phyloP scores from a whole-genome alignment of 352 stramenopile genomes.

The Phytophthora litchii region DNA sequence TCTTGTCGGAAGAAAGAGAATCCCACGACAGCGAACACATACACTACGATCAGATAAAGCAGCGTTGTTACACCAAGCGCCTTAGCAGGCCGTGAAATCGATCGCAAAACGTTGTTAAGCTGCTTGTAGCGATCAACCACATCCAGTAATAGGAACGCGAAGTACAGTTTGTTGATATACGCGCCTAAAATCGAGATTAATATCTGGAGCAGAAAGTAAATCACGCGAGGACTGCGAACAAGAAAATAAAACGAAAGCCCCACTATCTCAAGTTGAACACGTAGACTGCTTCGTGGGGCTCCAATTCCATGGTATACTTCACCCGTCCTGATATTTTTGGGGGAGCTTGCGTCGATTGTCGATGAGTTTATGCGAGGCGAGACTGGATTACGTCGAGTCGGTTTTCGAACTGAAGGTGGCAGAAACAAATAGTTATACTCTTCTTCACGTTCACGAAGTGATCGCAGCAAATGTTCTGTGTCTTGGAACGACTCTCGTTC shows the following conservation, averaged over 20 bases:
- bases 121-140: constrained; percentile 82
- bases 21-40: constrained; percentile 72
- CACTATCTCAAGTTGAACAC: constrained; percentile 36
- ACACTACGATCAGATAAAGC: constrained; percentile 75
- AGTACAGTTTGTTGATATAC: constrained; percentile 80
- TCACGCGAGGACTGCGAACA: constrained; percentile 50
- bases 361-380: constrained; percentile 10
- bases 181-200: constrained; percentile 58
- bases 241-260: constrained; percentile 62
- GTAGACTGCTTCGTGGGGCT: constrained; percentile 7
- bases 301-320: constrained; percentile 2
- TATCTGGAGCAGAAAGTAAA: constrained; percentile 70
- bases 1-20: constrained; percentile 81
- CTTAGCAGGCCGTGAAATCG: constrained; percentile 64
- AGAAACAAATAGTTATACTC: constrained; percentile 73
- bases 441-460: constrained; percentile 60
- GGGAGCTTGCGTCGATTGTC: not conserved
- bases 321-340: constrained; percentile 6
- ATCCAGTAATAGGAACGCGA: constrained; percentile 77
- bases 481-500: constrained; percentile 67
- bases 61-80: constrained; percentile 63
- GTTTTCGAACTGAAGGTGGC: constrained; percentile 30
- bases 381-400: constrained; percentile 3
- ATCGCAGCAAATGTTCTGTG: constrained; percentile 63
- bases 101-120: constrained; percentile 72